A percentile compares a stretch with the other conserved stretches of the same genome.
These are phyloP conservation scores for Botrytis galanthina DNA, from an alignment of 2,329 filamentous ascomycete species.

Conservation along the genomic window DNA sequence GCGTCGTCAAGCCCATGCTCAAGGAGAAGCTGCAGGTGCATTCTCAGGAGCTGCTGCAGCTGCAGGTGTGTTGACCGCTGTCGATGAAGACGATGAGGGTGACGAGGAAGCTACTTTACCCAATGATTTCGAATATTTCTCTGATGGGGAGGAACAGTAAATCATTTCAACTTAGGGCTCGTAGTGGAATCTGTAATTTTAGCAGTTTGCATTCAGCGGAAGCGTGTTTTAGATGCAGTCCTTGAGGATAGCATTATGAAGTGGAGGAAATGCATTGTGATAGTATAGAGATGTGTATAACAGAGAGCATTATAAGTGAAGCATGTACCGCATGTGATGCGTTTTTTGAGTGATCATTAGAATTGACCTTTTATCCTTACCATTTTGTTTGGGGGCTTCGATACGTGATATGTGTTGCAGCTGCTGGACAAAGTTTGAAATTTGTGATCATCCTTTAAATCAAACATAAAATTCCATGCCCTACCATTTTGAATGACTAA, in stretches of 20 bases:
- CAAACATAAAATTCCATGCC: background rate
- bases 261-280: constrained; percentile 2
- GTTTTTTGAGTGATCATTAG: background rate
- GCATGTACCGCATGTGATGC: background rate
- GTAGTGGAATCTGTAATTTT: constrained; percentile 15
- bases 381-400: background rate
- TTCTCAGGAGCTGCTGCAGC: constrained; percentile 62
- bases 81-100: constrained; percentile 79
- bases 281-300: constrained; percentile 20
- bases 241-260: background rate
- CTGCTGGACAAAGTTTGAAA: background rate
- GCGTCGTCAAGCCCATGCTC: constrained; percentile 43
- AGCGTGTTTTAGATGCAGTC: constrained; percentile 6
- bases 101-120: constrained; percentile 71
- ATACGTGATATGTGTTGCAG: background rate
- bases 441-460: background rate
- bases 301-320: constrained; percentile 12
- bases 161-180: background rate
- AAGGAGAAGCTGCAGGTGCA: constrained; percentile 30
- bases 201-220: constrained; percentile 9
- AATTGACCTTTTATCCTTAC: background rate
- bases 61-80: constrained; percentile 77
- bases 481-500: background rate
- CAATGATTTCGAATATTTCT: constrained; percentile 75
- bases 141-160: constrained; percentile 41